phyloP scores from a whole-genome alignment of 495 filamentous ascomycete species.

The Parathielavia hyrcaniae region DNA sequence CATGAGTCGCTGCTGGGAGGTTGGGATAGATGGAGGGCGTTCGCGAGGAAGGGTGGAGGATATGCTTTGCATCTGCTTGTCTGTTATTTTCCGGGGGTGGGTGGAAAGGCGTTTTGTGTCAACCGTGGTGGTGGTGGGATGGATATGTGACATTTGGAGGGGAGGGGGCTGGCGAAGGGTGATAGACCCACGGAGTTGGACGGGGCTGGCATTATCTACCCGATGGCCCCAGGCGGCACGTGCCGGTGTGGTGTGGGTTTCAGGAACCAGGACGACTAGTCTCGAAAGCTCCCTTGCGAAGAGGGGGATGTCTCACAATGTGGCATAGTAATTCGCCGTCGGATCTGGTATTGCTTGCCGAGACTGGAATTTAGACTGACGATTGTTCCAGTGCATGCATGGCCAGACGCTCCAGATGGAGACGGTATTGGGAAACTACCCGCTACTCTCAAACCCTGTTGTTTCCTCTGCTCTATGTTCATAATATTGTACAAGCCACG shows the following conservation, averaged over 20 bases:
- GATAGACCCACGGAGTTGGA: constrained; percentile 6
- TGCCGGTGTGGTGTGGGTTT: no score
- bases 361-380: not conserved
- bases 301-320: not conserved
- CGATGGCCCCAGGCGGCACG: not conserved
- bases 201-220: not conserved
- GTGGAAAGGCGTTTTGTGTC: not conserved
- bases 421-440: not conserved
- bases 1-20: not conserved
- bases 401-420: not conserved
- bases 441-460: not conserved
- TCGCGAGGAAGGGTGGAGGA: not conserved
- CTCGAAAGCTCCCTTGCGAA: not conserved
- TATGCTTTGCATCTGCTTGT: constrained; percentile 1
- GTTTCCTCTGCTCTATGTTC: no score
- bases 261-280: no score
- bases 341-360: not conserved
- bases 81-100: not conserved
- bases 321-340: constrained; percentile 3
- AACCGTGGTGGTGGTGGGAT: not conserved
- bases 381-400: not conserved
- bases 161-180: not conserved
- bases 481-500: no score
- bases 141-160: constrained; percentile 1
- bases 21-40: not conserved